phyloP scores from a whole-genome alignment of 164 flowering plant species.

The Dillenia turbinata region DNA sequence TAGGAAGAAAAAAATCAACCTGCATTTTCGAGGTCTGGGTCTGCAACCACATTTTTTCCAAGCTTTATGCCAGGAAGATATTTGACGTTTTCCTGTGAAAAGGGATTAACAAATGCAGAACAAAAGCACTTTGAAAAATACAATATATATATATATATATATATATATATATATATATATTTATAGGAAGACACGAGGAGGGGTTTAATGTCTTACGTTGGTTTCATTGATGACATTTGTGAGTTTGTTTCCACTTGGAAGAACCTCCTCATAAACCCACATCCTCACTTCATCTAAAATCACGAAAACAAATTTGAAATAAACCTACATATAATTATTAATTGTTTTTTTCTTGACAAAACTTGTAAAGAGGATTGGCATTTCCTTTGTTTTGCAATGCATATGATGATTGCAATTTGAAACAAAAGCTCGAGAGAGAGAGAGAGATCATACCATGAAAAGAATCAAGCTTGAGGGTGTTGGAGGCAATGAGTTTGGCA shows the following conservation, averaged over 20 bases:
- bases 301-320: slow-evolving; percentile 6
- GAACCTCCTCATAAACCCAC: slow-evolving; percentile 94
- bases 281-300: slow-evolving; percentile 90
- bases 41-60: slow-evolving; percentile 92
- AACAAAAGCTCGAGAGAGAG: too few species aligned
- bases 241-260: slow-evolving; percentile 84
- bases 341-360: too few species aligned
- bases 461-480: slow-evolving; percentile 52
- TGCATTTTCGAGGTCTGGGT: slow-evolving; percentile 82
- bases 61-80: slow-evolving; percentile 95
- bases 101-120: not conserved
- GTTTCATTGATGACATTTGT: slow-evolving; percentile 62
- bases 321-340: too few species aligned
- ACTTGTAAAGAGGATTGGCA: too few species aligned
- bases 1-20: slow-evolving; percentile 30
- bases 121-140: not conserved
- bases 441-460: slow-evolving; percentile 50
- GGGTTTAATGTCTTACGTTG: slow-evolving; percentile 39
- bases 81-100: slow-evolving; percentile 78
- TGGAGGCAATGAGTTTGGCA: slow-evolving; percentile 87
- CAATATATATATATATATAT: too few species aligned
- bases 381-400: too few species aligned
- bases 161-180: too few species aligned
- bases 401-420: too few species aligned
- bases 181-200: not conserved